Base-by-base conservation (phyloP, 768 basidiomycete species). In the Pholiota molesta region DNA sequence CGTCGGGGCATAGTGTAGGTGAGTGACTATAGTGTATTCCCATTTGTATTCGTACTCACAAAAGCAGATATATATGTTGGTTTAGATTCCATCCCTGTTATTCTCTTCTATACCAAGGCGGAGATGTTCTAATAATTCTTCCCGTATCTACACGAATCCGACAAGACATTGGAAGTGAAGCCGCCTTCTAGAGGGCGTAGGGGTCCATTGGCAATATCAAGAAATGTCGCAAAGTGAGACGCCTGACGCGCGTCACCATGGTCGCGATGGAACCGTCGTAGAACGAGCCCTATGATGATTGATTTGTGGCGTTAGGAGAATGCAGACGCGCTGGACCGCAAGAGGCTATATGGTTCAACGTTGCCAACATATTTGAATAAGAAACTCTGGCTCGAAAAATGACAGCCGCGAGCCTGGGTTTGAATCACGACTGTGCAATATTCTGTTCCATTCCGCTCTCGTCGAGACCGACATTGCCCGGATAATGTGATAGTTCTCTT, bases 61-160 rank as follows among this genome's bases (percentile, higher is more conserved):
- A 23, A 14, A 14, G 42, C n/a, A 19, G 42, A 44, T 7, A 44
- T 42, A 3, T n/a, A 42, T 17, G 16, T 53, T 33, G 11, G 21
- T 53, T 53, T 26, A n/a, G 6, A 31, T 57, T 61, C 45, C 19
- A 10, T 17, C 28, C 57, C 40, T 54, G 40, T 52, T 33, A 53
- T 10, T 52, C 14, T 9, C 19, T 55, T 57, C 14, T 23, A 57
- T 37, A 51, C 55, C 23, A 40, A 19, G 17, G 29, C 55, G 42
- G 17, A 44, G 42, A 44, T 19, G 17, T 21, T 16, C 42, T n/a
- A 8, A 44, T 44, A 44, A 21, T 5, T 16, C 9, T 17, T 44
- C 16, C 39, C 17, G 3, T 44, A 21, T 44, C n/a, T 17, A 44
- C 42, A 44, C 16, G 42, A 44, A 8, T 19, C 16, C 35, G 6